phyloP scores from a whole-genome alignment of 495 filamentous ascomycete species.

The Tuber borchii region DNA sequence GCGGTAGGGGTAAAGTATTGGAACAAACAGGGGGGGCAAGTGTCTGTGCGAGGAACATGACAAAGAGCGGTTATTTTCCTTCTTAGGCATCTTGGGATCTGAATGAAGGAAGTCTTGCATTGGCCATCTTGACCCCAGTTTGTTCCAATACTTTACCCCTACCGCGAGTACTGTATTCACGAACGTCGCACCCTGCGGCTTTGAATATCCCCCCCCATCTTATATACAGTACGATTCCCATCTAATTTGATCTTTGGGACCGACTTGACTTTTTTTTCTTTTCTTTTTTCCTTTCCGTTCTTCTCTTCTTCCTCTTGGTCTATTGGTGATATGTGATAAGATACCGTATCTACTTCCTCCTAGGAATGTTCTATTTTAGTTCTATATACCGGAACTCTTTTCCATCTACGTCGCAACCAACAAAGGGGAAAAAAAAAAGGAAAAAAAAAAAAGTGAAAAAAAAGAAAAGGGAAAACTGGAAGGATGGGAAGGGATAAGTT shows the following conservation, averaged over 20 bases:
- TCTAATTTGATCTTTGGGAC: not conserved
- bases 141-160: too few species aligned
- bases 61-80: too few species aligned
- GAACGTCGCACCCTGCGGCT: not conserved
- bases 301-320: too few species aligned
- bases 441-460: not conserved
- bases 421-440: not conserved
- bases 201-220: not conserved
- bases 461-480: not conserved
- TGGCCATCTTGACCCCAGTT: too few species aligned
- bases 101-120: too few species aligned
- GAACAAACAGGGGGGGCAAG: too few species aligned
- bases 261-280: not conserved
- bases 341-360: constrained; percentile 17
- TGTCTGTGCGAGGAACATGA: too few species aligned
- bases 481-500: not conserved
- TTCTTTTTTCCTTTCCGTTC: too few species aligned
- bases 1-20: too few species aligned
- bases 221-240: not conserved
- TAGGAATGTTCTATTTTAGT: not conserved
- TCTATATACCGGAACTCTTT: not conserved
- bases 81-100: too few species aligned
- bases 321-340: not conserved
- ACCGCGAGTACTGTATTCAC: too few species aligned
- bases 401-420: not conserved